These are phyloP conservation scores for Graphiopsis chlorocephala DNA, from an alignment of 2,329 filamentous ascomycete species.

Conservation along the genomic window DNA sequence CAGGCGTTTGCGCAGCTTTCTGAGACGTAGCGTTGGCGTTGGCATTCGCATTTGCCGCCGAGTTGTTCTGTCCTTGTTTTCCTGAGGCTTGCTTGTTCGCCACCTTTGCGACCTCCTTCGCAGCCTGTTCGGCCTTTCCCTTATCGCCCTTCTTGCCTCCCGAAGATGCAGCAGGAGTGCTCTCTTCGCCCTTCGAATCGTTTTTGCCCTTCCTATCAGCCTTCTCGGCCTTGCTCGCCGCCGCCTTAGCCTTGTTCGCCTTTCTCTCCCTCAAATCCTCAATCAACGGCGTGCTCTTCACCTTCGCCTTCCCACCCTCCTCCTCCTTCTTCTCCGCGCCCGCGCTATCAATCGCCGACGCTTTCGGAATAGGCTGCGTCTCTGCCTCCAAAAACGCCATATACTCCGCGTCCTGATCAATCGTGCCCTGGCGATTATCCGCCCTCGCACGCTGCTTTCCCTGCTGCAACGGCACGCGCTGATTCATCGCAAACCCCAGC, in stretches of 20 bases:
- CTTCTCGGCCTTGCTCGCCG: conserved; percentile 58
- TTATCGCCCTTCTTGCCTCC: conserved; percentile 31
- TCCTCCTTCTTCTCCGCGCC: conserved; percentile 37
- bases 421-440: conserved; percentile 86
- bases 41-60: conserved; percentile 1
- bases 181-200: conserved; percentile 32
- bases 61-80: conserved; percentile 22
- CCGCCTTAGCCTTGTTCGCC: conserved; percentile 63
- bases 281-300: conserved; percentile 82
- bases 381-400: conserved; percentile 87
- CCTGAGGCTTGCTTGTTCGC: conserved; percentile 46
- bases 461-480: conserved; percentile 68
- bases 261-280: conserved; percentile 91
- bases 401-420: conserved; percentile 94
- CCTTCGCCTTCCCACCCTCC: conserved; percentile 57
- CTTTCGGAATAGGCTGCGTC: conserved; percentile 67
- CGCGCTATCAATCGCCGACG: conserved; percentile 47
- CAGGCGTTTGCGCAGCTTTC: conserved; percentile 36
- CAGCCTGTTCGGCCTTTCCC: conserved; percentile 29
- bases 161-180: conserved; percentile 32
- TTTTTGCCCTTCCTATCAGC: conserved; percentile 29
- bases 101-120: conserved; percentile 55
- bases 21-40: not conserved
- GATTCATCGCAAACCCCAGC: conserved; percentile 79
- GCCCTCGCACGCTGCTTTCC: conserved; percentile 60